Conservation (phyloP, 2,329 filamentous ascomycete species). For the Arachnopeziza araneosa region DNA sequence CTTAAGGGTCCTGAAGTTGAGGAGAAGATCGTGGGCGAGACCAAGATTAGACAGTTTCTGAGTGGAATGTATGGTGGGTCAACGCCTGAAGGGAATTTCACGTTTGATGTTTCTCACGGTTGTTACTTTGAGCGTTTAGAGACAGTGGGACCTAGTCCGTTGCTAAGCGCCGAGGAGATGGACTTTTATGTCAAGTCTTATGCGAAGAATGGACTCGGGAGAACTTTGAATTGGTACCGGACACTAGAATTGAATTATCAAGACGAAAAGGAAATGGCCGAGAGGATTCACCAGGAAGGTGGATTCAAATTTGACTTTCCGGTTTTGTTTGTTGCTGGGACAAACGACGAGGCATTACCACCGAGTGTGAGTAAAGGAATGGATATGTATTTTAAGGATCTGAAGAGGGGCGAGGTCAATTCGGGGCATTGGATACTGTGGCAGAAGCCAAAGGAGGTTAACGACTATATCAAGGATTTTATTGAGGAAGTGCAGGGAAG, state of each 20-base stretch:
- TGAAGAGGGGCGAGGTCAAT: slow-evolving; percentile 62
- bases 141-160: slow-evolving; percentile 47
- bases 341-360: slow-evolving; percentile 65
- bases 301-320: slow-evolving; percentile 53
- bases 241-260: slow-evolving; percentile 66
- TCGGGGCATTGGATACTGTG: slow-evolving; percentile 79
- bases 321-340: slow-evolving; percentile 69
- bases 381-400: slow-evolving; percentile 54
- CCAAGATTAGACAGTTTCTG: slow-evolving; percentile 65
- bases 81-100: slow-evolving; percentile 47
- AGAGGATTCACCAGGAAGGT: slow-evolving; percentile 43
- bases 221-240: slow-evolving; percentile 87
- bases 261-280: slow-evolving; percentile 61
- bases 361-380: slow-evolving; percentile 67
- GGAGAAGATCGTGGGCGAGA: slow-evolving; percentile 47
- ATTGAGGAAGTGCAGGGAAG: slow-evolving; percentile 6
- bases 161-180: slow-evolving; percentile 64
- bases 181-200: slow-evolving; percentile 74
- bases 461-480: slow-evolving; percentile 46
- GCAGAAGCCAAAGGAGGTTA: slow-evolving; percentile 66
- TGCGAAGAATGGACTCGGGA: slow-evolving; percentile 65
- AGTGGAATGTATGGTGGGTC: slow-evolving; percentile 64
- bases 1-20: slow-evolving; percentile 66
- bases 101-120: slow-evolving; percentile 57
- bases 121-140: slow-evolving; percentile 57